These are phyloP conservation scores for Apostasia shenzhenica DNA, from an alignment of 106 monocot genomes.

Conservation along the genomic window DNA sequence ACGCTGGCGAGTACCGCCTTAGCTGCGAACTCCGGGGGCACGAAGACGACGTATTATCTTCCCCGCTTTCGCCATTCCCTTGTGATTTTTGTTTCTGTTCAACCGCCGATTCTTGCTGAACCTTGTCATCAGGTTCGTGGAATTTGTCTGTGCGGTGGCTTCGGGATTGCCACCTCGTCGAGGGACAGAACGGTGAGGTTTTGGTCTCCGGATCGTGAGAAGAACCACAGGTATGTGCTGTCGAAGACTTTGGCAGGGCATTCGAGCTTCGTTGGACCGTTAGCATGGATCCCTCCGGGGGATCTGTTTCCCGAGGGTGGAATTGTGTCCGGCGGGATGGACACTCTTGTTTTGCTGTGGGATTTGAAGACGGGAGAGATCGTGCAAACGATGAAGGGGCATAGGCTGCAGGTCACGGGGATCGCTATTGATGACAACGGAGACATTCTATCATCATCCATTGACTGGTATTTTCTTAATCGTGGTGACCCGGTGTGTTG, in stretches of 20 bases:
- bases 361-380: conserved; percentile 53
- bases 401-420: conserved; percentile 71
- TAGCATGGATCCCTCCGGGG: conserved; percentile 72
- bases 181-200: conserved; percentile 75
- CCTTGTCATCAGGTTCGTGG: conserved; percentile 53
- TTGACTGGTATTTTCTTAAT: conserved; percentile 59
- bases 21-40: conserved; percentile 69
- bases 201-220: conserved; percentile 58
- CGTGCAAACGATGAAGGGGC: conserved; percentile 73
- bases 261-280: conserved; percentile 85
- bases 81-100: neutral
- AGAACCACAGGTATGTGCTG: conserved; percentile 29
- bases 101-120: neutral
- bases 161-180: conserved; percentile 78
- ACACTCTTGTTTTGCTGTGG: conserved; percentile 71
- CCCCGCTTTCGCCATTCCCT: neutral
- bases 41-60: conserved; percentile 74
- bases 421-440: conserved; percentile 59
- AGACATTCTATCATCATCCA: conserved; percentile 74
- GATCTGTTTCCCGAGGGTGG: conserved; percentile 65
- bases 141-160: conserved; percentile 65
- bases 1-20: conserved; percentile 46
- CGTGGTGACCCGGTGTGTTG: neutral
- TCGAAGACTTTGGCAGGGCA: conserved; percentile 70
- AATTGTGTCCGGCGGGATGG: conserved; percentile 91